Evolutionary conservation across 2,329 filamentous ascomycete species (phyloP).

Genomic region (Thelonectria discophora): DNA sequence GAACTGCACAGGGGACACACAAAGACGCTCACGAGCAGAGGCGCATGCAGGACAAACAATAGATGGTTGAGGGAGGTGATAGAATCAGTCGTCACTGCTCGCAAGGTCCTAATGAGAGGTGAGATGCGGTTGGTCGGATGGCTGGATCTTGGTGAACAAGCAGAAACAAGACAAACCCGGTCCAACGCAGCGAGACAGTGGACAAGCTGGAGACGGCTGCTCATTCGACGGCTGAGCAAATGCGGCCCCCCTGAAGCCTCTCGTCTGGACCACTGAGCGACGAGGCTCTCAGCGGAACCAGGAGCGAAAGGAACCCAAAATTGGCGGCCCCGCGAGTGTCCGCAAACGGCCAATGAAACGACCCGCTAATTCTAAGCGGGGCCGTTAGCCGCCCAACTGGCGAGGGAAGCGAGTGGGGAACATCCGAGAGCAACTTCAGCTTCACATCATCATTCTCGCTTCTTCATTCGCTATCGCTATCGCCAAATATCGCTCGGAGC

Average conservation of each 20-base stretch:
- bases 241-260: constrained; percentile 36
- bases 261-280: constrained; percentile 27
- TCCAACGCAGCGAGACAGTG: constrained; percentile 13
- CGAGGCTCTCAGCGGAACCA: constrained; percentile 31
- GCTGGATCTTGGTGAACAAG: neutral
- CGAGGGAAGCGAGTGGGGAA: constrained; percentile 24
- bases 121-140: constrained; percentile 11
- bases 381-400: constrained; percentile 38
- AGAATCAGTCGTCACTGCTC: constrained; percentile 16
- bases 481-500: constrained; percentile 93
- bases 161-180: constrained; percentile 29
- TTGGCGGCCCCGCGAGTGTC: constrained; percentile 37
- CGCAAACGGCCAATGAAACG: constrained; percentile 29
- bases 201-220: constrained; percentile 26
- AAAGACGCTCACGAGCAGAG: neutral
- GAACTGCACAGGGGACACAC: constrained; percentile 4
- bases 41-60: neutral
- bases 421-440: constrained; percentile 19
- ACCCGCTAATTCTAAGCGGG: constrained; percentile 12
- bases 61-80: neutral
- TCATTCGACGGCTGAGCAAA: constrained; percentile 37
- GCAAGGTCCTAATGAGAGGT: constrained; percentile 2
- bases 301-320: constrained; percentile 37
- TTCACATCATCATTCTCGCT: neutral
- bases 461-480: constrained; percentile 73